Evolutionary conservation across 768 basidiomycete genomes (phyloP), one percentile per base, ranked within the genome.

Genomic region (Russula foetens): DNA sequence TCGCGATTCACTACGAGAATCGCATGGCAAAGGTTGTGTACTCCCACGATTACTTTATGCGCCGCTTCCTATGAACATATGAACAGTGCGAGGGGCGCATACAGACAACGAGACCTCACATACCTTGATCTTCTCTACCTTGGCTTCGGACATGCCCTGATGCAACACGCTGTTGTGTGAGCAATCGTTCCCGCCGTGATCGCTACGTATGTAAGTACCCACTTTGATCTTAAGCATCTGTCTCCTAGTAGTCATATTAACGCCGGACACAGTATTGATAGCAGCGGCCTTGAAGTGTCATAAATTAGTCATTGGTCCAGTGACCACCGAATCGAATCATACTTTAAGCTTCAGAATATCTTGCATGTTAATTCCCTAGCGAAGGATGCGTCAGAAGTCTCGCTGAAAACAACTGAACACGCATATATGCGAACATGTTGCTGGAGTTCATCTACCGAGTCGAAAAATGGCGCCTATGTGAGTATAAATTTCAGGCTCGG

Each of bases 101-200:
- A 58, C 53, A 48, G 31, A 47, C 44, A 7, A 21, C 23, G 60
- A 69, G 59, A 62, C 8, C 15, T 3, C 43, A 57, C 70, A 44
- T 58, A 82, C 92, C 77, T 96, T 96, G 68, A 98, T 90, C 72
- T 98, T 98, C 69, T 98, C 95, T 2, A 98, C 93, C 71, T 98
- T 98, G 0, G 95, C 90, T 67, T 97, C 95, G 3, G 94, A 94
- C 81, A 96, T 86, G 45, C 95, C 95, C 92, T 95, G 58, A 11
- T 61, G 21, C 59, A 43, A 54, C 2, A 17, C 49, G 49, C 52
- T 21, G 47, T 60, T 24, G 56, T 55, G 41, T 56, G 29, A 50
- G 43, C 41, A 28, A 33, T 52, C n/a, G 21, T 38, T 26, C 21
- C 35, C 26, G n/a, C 24, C 12, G 33, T 23, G 28, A 29, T 33